Percentiles rank a stretch among this genome's conserved stretches.
These are phyloP conservation scores for Aspergillus intermedius DNA, from an alignment of 2,329 filamentous ascomycete species.

Conservation along the genomic window DNA sequence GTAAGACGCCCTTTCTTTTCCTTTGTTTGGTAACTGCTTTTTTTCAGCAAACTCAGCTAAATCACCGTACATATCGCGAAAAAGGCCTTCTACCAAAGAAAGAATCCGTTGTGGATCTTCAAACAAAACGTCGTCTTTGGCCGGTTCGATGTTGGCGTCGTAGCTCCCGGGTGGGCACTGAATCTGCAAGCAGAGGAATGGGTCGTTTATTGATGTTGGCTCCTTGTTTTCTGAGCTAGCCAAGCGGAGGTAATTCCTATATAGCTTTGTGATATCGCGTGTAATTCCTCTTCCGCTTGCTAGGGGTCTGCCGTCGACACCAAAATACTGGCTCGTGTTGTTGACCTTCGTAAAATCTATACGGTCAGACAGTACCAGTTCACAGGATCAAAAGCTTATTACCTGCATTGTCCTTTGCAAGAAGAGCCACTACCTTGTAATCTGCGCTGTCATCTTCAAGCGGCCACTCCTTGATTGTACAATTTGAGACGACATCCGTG, in stretches of 20 bases:
- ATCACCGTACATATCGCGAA: conserved; percentile 12
- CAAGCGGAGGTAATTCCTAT: conserved; percentile 45
- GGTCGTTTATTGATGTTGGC: conserved; percentile 38
- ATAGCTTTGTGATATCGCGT: conserved; percentile 47
- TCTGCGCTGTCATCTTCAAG: conserved; percentile 15
- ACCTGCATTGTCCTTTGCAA: conserved; percentile 43
- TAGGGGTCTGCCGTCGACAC: conserved; percentile 53
- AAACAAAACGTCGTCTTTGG: conserved; percentile 58
- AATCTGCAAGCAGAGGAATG: conserved; percentile 52
- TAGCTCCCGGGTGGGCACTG: conserved; percentile 49
- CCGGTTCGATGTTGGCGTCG: conserved; percentile 57
- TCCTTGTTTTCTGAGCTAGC: conserved; percentile 12
- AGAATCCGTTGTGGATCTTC: conserved; percentile 42
- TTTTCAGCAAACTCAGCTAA: neutral
- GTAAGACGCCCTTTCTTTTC: neutral
- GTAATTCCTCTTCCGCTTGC: conserved; percentile 44
- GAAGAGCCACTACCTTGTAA: conserved; percentile 43
- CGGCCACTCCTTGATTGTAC: conserved; percentile 28
- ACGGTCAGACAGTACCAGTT: conserved; percentile 13
- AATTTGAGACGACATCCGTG: conserved; percentile 48
- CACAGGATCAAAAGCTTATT: neutral
- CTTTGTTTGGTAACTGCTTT: neutral
- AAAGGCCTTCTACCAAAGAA: conserved; percentile 36
- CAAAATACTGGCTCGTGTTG: conserved; percentile 45
- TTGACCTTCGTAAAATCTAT: conserved; percentile 32